These are phyloP conservation scores for Coniophora puteana DNA, from an alignment of 1,284 basidiomycete species.

Conservation along the genomic window DNA sequence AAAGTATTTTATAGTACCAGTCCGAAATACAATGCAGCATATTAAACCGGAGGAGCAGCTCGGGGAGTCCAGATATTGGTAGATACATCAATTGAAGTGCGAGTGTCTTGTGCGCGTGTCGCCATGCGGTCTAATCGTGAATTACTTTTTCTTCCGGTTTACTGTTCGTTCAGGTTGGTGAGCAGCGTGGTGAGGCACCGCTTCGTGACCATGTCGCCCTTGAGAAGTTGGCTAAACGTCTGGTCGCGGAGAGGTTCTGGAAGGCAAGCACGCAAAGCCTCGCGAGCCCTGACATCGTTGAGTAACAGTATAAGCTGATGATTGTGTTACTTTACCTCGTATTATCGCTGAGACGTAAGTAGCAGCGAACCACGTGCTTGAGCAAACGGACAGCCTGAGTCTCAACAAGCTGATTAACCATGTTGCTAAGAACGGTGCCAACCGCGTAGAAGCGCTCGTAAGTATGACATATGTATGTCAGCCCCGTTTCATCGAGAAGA, in stretches of 20 bases:
- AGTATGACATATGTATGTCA: constrained; percentile 99
- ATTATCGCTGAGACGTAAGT: constrained; percentile 95
- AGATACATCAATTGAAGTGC: too few relatives aligned
- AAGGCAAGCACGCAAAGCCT: constrained; percentile 95
- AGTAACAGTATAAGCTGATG: constrained; percentile 5
- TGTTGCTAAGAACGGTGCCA: constrained; percentile 96
- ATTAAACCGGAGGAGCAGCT: too few relatives aligned
- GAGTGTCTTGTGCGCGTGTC: too few relatives aligned
- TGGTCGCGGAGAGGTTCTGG: constrained; percentile 95
- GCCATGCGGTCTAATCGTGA: background rate
- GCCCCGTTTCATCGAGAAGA: constrained; percentile 93
- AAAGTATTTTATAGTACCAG: too few relatives aligned
- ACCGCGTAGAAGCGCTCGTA: constrained; percentile 99
- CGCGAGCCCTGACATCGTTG: constrained; percentile 69
- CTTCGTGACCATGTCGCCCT: constrained; percentile 96
- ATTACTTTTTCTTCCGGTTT: background rate
- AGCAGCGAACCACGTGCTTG: constrained; percentile 98
- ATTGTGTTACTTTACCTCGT: constrained; percentile 59
- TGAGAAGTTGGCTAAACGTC: constrained; percentile 88
- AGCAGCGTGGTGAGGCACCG: constrained; percentile 94
- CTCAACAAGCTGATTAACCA: constrained; percentile 96
- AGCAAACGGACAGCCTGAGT: constrained; percentile 95
- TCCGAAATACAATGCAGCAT: too few relatives aligned
- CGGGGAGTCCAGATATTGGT: too few relatives aligned
- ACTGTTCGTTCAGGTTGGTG: constrained; percentile 81